These are phyloP conservation scores for Iris pallida DNA, from an alignment of 116 monocot species.

Conservation along the genomic window DNA sequence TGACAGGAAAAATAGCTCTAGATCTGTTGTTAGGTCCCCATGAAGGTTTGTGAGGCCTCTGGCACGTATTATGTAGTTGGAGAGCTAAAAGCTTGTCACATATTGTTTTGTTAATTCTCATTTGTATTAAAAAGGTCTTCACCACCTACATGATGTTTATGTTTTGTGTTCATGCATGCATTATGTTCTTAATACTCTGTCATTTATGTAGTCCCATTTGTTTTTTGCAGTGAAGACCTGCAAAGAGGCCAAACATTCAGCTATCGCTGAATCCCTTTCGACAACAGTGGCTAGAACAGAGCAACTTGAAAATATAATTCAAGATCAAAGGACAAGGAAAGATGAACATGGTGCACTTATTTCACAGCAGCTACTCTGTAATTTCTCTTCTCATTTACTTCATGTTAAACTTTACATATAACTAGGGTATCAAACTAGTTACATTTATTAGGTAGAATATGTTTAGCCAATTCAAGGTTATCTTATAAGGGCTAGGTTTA, in stretches of 20 bases:
- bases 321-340: conserved; percentile 39
- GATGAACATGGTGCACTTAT: conserved; percentile 46
- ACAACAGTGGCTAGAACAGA: conserved; percentile 23
- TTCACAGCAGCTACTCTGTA: conserved; percentile 46
- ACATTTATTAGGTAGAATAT: no score
- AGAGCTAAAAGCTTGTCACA: background rate
- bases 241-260: conserved; percentile 36
- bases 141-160: no score
- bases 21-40: background rate
- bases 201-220: background rate
- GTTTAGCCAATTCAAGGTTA: no score
- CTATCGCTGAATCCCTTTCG: conserved; percentile 39
- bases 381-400: background rate
- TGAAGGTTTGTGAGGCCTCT: background rate
- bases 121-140: no score
- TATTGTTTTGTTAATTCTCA: background rate
- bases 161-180: background rate
- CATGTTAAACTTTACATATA: no score
- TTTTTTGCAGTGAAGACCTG: conserved; percentile 47
- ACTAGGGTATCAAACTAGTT: no score
- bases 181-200: background rate
- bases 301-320: conserved; percentile 35
- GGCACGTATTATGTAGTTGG: background rate
- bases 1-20: background rate
- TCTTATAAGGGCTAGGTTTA: no score